Conservation (phyloP, 1,284 basidiomycete genomes). For the Agroathelia rolfsii region DNA sequence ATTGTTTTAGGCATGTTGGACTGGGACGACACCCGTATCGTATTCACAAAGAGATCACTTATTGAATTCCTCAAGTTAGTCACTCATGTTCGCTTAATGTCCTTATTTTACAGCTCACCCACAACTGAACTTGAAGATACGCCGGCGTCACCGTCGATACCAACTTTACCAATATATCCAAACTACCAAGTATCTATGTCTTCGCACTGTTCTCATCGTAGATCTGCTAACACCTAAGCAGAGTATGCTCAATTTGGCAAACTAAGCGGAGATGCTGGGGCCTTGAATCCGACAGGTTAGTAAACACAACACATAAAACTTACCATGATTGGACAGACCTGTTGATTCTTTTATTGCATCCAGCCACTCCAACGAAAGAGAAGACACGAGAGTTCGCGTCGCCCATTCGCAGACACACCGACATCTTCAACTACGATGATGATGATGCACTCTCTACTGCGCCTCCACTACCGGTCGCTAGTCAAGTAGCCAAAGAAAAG, state of each 20-base stretch:
- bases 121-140: conserved; percentile 33
- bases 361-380: too few species aligned
- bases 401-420: conserved; percentile 33
- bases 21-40: conserved; percentile 61
- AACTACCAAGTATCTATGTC: conserved; percentile 48
- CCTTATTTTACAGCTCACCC: too few species aligned
- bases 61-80: conserved; percentile 65
- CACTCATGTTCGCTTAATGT: conserved; percentile 6
- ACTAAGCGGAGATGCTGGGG: too few species aligned
- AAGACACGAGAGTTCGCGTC: too few species aligned
- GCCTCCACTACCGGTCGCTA: conserved; percentile 12
- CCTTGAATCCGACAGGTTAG: too few species aligned
- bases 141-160: conserved; percentile 63
- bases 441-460: conserved; percentile 22
- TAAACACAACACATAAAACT: too few species aligned
- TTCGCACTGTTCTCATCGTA: neutral
- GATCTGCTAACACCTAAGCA: conserved; percentile 15
- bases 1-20: conserved; percentile 52
- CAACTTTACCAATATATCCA: conserved; percentile 58
- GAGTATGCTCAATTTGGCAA: conserved; percentile 55
- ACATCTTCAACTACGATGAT: conserved; percentile 30
- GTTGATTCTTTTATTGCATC: too few species aligned
- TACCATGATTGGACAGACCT: too few species aligned
- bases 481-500: conserved; percentile 14
- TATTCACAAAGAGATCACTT: conserved; percentile 64